Conservation (phyloP, 2,329 filamentous ascomycete species). For the Exophiala viscosa region DNA sequence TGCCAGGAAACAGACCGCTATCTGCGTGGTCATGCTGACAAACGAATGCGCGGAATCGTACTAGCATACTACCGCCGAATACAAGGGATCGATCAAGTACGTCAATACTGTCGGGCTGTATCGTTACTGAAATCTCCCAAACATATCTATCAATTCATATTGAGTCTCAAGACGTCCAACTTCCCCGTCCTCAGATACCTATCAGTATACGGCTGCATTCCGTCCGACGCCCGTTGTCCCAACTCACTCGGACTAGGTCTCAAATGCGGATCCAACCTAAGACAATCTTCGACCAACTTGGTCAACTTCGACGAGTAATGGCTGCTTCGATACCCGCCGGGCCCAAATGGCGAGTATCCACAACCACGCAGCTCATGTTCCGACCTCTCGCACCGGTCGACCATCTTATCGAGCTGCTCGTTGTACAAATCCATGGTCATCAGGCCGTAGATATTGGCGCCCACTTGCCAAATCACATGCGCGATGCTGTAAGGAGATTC, state of each 20-base stretch:
- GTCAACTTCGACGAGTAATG: slow-evolving; percentile 9
- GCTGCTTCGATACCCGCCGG: not conserved
- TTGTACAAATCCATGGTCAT: slow-evolving; percentile 16
- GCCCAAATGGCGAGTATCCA: slow-evolving; percentile 12
- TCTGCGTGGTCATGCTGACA: too few species aligned
- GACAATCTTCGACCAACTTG: slow-evolving; percentile 13
- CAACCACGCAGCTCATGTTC: slow-evolving; percentile 5
- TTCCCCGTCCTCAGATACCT: slow-evolving; percentile 3
- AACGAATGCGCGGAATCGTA: too few species aligned
- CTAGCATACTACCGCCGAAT: too few species aligned
- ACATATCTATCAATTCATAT: not conserved
- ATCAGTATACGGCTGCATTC: slow-evolving; percentile 3
- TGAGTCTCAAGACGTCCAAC: not conserved
- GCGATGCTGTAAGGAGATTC: slow-evolving; percentile 12
- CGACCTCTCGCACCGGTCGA: slow-evolving; percentile 1
- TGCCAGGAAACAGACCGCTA: too few species aligned
- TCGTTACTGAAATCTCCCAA: not conserved
- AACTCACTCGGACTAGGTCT: slow-evolving; percentile 7
- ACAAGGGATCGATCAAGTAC: too few species aligned
- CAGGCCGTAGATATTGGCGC: slow-evolving; percentile 18
- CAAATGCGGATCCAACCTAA: slow-evolving; percentile 7
- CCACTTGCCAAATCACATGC: slow-evolving; percentile 21
- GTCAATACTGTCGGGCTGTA: too few species aligned
- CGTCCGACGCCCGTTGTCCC: slow-evolving; percentile 1
- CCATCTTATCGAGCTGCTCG: slow-evolving; percentile 1